Percentiles rank a stretch among this genome's conserved stretches.
Evolutionary conservation across 208 protist genomes (phyloP).

Genomic region (Tritrichomonas foetus): DNA sequence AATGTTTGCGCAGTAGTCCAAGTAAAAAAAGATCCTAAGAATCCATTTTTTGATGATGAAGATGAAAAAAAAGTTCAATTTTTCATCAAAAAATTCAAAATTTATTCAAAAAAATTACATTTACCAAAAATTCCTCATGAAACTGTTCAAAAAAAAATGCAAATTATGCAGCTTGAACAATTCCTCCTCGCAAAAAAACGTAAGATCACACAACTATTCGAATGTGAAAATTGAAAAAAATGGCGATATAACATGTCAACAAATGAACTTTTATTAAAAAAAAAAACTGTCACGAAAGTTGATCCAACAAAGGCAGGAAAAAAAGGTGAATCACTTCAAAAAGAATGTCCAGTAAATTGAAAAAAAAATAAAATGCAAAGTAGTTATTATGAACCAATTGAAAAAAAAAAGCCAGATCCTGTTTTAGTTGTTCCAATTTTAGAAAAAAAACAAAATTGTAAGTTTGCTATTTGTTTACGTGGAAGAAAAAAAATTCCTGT

Average conservation of each 20-base stretch:
- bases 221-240: no score
- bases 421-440: neutral
- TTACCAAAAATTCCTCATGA: neutral
- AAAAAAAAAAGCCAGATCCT: neutral
- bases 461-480: neutral
- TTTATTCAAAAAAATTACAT: neutral
- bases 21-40: neutral
- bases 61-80: neutral
- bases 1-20: neutral
- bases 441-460: neutral
- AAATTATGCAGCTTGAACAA: neutral
- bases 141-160: neutral
- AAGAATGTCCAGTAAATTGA: neutral
- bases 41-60: neutral
- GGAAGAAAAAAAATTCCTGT: neutral
- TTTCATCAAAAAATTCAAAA: neutral
- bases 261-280: no score
- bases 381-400: neutral
- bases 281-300: neutral
- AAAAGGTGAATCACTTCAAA: neutral
- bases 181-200: no score
- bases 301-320: neutral
- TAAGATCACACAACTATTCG: no score
- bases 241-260: no score
- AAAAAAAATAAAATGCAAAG: neutral